A percentile compares a stretch with the other conserved stretches of the same genome.
Conservation (phyloP, 2,329 filamentous ascomycete species). For the Tricladium varicosporioides region DNA sequence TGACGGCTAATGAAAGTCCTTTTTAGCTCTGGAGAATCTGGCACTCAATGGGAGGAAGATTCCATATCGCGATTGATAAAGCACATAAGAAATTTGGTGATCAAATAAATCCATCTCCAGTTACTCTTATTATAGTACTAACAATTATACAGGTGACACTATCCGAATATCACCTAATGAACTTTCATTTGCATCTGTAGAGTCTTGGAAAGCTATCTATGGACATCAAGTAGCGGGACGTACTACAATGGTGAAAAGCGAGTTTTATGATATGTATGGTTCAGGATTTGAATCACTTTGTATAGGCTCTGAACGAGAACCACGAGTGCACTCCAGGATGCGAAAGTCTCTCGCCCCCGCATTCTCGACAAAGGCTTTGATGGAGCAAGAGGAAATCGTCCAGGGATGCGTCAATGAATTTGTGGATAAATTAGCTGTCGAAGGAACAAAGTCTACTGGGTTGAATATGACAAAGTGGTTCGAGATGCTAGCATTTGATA, state of each 20-base stretch:
- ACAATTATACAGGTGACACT: not conserved
- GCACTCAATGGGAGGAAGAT: no score
- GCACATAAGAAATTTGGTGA: no score
- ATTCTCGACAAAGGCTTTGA: slow-evolving; percentile 25
- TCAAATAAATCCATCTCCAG: no score
- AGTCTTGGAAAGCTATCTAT: slow-evolving; percentile 30
- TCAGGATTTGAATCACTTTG: not conserved
- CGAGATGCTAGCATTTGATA: slow-evolving; percentile 34
- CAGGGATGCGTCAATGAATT: slow-evolving; percentile 32
- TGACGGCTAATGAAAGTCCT: no score
- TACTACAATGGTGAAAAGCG: not conserved
- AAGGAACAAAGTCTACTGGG: not conserved
- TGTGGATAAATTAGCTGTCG: slow-evolving; percentile 27
- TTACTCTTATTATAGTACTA: no score
- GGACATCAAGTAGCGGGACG: not conserved
- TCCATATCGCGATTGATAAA: no score
- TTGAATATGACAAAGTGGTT: slow-evolving; percentile 6
- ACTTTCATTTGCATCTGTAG: slow-evolving; percentile 27
- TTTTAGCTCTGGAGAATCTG: no score
- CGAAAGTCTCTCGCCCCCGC: slow-evolving; percentile 1
- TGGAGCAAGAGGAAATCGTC: slow-evolving; percentile 34
- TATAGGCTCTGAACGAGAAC: not conserved
- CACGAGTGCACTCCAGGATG: not conserved
- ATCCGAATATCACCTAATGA: slow-evolving; percentile 28
- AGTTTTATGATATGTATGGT: not conserved